Base-by-base conservation (phyloP, 2,329 filamentous ascomycete species). In the Colletotrichum scovillei region DNA sequence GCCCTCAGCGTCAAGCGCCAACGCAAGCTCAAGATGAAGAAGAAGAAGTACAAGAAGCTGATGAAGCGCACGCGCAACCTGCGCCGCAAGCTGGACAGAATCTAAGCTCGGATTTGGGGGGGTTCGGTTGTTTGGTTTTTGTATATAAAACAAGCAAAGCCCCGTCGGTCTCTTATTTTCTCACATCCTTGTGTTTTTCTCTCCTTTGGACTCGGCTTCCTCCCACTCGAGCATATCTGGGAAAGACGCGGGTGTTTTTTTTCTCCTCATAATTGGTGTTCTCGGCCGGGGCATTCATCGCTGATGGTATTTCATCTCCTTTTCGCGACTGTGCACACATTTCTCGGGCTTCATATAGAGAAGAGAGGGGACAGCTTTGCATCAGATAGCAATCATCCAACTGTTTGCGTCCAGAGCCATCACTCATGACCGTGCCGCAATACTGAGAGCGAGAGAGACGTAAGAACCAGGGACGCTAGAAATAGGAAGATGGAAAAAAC, bases 1-100 rank as follows among this genome's bases (percentile, higher is more conserved):
- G 90, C 95, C 76, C 95, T 99, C 81, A 97, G 94, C 81, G 96
- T 98, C 78, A 95, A 93, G 88, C 90, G 97, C 83, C 95, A 97
- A 85, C 89, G 95, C 81, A 97, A 97, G 87, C 86, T 98, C 80
- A 98, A 95, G 91, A 99, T 99, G 95, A 99, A 99, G 94, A 99
- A 98, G 91, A 96, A 98, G 90, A 99, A 99, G 92, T 98, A 98
- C 86, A 98, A 98, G 95, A 99, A 99, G 91, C 88, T 98, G 78
- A 95, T 98, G 94, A 94, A 93, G 88, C 90, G 92, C 84, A 98
- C 96, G 80, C 91, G 96, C 82, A 96, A 94, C 82, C 84, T 95
- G 87, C 92, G 96, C 81, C 92, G 95, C 81, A 97, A 95, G 87
- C 87, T 97, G 79, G 94, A 93, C 79, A 90, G 92, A 80, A 86